A percentile compares a stretch with the other conserved stretches of the same genome.
Evolutionary conservation across 2,329 filamentous ascomycete species (phyloP).

Genomic region (Bipolaris bicolor): DNA sequence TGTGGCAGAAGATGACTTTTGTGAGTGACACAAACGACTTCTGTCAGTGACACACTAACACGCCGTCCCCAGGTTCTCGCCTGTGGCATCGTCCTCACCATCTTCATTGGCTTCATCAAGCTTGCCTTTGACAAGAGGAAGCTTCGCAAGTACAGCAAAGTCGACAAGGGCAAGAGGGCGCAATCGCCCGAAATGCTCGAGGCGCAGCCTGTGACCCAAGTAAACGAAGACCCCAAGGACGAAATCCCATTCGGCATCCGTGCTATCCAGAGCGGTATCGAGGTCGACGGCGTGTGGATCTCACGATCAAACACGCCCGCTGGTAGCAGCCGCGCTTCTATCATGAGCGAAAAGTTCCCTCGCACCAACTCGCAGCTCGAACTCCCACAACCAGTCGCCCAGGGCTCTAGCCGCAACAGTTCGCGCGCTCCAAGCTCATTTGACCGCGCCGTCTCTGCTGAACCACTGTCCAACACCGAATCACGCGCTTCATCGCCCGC

Average conservation of each 20-base stretch:
- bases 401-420: constrained; percentile 45
- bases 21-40: constrained; percentile 60
- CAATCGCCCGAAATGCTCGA: constrained; percentile 68
- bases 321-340: constrained; percentile 45
- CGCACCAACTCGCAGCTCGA: constrained; percentile 43
- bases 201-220: constrained; percentile 64
- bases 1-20: constrained; percentile 92
- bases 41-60: constrained; percentile 30
- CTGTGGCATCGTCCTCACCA: constrained; percentile 71
- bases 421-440: constrained; percentile 46
- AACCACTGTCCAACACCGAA: constrained; percentile 38
- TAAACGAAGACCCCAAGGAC: constrained; percentile 57
- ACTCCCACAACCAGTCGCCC: constrained; percentile 36
- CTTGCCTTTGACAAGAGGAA: constrained; percentile 57
- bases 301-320: constrained; percentile 54
- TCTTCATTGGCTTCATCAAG: constrained; percentile 71
- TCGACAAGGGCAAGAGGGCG: constrained; percentile 44
- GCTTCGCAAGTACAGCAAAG: constrained; percentile 52
- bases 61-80: constrained; percentile 67
- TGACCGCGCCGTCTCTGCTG: constrained; percentile 49
- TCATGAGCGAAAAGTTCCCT: constrained; percentile 39
- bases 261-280: constrained; percentile 80
- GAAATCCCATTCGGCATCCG: constrained; percentile 86
- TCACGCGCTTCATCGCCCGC: constrained; percentile 43
- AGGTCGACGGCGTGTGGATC: constrained; percentile 78